These are phyloP conservation scores for Nakaseomyces kungkrabaensis DNA, from an alignment of 1,139 yeast genomes.

Conservation along the genomic window DNA sequence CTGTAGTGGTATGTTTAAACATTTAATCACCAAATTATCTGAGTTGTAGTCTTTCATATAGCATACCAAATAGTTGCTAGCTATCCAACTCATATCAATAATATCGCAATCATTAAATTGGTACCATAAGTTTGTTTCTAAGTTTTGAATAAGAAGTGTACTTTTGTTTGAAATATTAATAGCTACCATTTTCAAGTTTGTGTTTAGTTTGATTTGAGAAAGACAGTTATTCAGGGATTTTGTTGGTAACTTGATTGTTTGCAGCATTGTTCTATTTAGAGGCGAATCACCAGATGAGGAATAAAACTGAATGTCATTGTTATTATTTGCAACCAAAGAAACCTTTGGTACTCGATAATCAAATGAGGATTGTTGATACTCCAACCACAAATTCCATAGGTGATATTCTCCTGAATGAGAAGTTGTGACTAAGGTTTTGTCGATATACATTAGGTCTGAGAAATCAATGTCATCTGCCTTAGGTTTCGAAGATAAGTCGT, in stretches of 20 bases:
- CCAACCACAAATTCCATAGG: slow-evolving; percentile 25
- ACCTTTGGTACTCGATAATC: slow-evolving; percentile 19
- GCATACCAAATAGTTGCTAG: slow-evolving; percentile 23
- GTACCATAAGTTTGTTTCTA: slow-evolving; percentile 23
- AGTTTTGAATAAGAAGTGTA: slow-evolving; percentile 21
- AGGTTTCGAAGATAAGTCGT: neutral
- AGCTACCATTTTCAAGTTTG: slow-evolving; percentile 21
- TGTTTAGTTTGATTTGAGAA: slow-evolving; percentile 17
- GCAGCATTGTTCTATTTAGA: slow-evolving; percentile 11
- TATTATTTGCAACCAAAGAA: slow-evolving; percentile 16
- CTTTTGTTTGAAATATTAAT: slow-evolving; percentile 25
- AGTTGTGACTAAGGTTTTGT: slow-evolving; percentile 15
- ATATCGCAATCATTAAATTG: slow-evolving; percentile 20
- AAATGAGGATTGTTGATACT: slow-evolving; percentile 12
- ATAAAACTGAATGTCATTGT: slow-evolving; percentile 22
- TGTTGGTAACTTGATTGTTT: slow-evolving; percentile 24
- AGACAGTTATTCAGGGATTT: slow-evolving; percentile 25
- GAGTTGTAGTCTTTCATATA: slow-evolving; percentile 20
- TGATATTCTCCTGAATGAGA: slow-evolving; percentile 21
- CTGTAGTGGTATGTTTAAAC: slow-evolving; percentile 22
- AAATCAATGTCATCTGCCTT: neutral
- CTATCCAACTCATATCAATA: slow-evolving; percentile 27
- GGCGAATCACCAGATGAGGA: slow-evolving; percentile 21
- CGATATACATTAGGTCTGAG: slow-evolving; percentile 18
- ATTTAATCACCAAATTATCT: slow-evolving; percentile 11